Evolutionary conservation across 768 basidiomycete genomes (phyloP).

Genomic region (Vararia minispora): DNA sequence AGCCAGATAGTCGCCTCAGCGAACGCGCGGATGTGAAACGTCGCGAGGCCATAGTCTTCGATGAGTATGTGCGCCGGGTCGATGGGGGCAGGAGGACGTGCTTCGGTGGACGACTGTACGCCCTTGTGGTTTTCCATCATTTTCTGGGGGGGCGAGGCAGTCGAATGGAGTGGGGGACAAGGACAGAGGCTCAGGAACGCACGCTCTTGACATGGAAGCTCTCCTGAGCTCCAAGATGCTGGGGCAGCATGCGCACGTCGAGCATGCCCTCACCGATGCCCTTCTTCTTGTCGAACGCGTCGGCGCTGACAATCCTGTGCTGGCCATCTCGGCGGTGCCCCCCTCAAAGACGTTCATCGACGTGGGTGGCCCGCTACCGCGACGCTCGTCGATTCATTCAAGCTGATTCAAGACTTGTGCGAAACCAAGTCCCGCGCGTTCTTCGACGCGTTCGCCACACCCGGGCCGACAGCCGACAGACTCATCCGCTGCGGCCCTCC

Average conservation of each 20-base stretch:
- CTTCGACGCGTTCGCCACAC: no score
- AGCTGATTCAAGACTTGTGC: no score
- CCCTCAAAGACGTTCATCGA: conserved; percentile 88
- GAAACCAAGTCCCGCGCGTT: no score
- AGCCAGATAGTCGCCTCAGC: conserved; percentile 82
- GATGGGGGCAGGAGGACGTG: conserved; percentile 22
- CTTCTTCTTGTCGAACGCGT: conserved; percentile 68
- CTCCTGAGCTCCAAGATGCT: conserved; percentile 84
- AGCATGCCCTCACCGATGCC: conserved; percentile 74
- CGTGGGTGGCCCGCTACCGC: conserved; percentile 94
- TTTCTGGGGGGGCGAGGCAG: conserved; percentile 46
- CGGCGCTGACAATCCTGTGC: conserved; percentile 80
- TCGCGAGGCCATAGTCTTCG: conserved; percentile 73
- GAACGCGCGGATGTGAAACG: conserved; percentile 80
- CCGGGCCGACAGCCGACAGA: no score
- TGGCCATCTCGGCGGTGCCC: conserved; percentile 82
- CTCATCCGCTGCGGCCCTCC: no score
- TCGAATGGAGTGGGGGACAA: conserved; percentile 1
- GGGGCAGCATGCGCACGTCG: conserved; percentile 69
- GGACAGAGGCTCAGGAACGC: conserved; percentile 18
- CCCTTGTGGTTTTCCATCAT: conserved; percentile 92
- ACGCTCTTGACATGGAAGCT: conserved; percentile 78
- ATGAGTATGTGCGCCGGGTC: conserved; percentile 40
- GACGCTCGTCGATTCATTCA: no score
- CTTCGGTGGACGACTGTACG: conserved; percentile 72